Percentiles rank a stretch among this genome's conserved stretches.
Evolutionary conservation across 2,329 filamentous ascomycete species (phyloP).

Genomic region (Epichloe sylvatica): DNA sequence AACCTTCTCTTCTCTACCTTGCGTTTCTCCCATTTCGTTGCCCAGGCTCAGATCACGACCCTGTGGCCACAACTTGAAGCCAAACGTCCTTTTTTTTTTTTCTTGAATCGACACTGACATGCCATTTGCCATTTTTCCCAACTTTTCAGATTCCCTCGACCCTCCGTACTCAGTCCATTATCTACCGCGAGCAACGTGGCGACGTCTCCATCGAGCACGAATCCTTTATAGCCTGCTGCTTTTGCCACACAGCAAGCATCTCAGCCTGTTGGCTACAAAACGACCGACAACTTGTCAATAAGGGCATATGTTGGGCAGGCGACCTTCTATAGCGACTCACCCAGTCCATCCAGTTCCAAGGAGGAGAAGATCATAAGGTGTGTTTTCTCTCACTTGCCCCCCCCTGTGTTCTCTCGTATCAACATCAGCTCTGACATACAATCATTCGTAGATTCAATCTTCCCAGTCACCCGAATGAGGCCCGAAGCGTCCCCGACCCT

Average conservation of each 20-base stretch:
- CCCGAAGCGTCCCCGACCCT: conserved; percentile 30
- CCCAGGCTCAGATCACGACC: neutral
- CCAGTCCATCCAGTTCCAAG: conserved; percentile 21
- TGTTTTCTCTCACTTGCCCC: conserved; percentile 6
- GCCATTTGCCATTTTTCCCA: neutral
- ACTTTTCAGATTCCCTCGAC: conserved; percentile 30
- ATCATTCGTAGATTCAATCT: conserved; percentile 13
- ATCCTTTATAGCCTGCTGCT: conserved; percentile 16
- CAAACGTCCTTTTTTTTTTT: neutral
- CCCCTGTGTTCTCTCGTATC: no score
- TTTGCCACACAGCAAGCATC: conserved; percentile 14
- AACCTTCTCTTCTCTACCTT: neutral
- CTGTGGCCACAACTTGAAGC: neutral
- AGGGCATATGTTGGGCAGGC: conserved; percentile 12
- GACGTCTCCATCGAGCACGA: conserved; percentile 29
- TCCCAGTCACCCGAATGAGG: conserved; percentile 32
- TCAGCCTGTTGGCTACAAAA: conserved; percentile 7
- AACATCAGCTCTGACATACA: neutral
- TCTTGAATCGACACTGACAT: neutral
- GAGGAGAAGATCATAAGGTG: conserved; percentile 19
- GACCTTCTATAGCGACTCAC: conserved; percentile 24
- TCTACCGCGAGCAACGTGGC: conserved; percentile 29
- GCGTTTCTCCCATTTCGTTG: neutral
- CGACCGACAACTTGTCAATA: conserved; percentile 3
- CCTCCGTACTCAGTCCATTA: conserved; percentile 35